Evolutionary conservation across 805 yeast genomes (phyloP).

Genomic region (Candida sanyiensis): DNA sequence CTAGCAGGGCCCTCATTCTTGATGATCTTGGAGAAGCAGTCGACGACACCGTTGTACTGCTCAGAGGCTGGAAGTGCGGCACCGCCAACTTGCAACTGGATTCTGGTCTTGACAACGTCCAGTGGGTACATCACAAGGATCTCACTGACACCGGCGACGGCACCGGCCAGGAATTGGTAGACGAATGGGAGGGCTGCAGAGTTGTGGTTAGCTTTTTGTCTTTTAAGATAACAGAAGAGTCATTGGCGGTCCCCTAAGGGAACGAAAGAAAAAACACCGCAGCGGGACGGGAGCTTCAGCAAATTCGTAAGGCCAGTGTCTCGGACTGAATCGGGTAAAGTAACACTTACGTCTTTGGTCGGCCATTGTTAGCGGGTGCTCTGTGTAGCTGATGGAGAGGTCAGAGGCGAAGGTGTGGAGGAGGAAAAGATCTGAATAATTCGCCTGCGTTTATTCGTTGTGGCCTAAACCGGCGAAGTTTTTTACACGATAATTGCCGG

Average conservation of each 20-base stretch:
- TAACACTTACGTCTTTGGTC: slow-evolving; percentile 17
- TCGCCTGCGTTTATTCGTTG: not conserved
- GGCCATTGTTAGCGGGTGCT: slow-evolving; percentile 4
- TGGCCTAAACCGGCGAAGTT: not conserved
- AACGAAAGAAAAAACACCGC: too few species aligned
- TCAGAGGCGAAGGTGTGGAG: not conserved
- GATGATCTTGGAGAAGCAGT: slow-evolving; percentile 78
- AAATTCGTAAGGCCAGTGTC: slow-evolving; percentile 2
- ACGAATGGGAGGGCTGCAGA: slow-evolving; percentile 69
- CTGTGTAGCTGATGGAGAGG: not conserved
- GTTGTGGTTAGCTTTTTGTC: slow-evolving; percentile 1
- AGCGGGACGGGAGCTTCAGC: too few species aligned
- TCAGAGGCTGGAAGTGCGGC: slow-evolving; percentile 37
- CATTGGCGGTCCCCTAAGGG: too few species aligned
- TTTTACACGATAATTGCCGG: not conserved
- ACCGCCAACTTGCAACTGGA: slow-evolving; percentile 68
- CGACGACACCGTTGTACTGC: slow-evolving; percentile 73
- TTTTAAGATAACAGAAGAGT: not conserved
- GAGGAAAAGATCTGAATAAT: not conserved
- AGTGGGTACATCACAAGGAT: slow-evolving; percentile 92
- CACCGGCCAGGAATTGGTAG: slow-evolving; percentile 90
- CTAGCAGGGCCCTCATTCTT: slow-evolving; percentile 79
- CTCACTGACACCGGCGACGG: slow-evolving; percentile 96
- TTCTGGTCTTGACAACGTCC: slow-evolving; percentile 95
- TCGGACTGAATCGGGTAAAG: slow-evolving; percentile 1